Base-by-base conservation (phyloP, 2,329 filamentous ascomycete species). In the Gremmenia infestans region DNA sequence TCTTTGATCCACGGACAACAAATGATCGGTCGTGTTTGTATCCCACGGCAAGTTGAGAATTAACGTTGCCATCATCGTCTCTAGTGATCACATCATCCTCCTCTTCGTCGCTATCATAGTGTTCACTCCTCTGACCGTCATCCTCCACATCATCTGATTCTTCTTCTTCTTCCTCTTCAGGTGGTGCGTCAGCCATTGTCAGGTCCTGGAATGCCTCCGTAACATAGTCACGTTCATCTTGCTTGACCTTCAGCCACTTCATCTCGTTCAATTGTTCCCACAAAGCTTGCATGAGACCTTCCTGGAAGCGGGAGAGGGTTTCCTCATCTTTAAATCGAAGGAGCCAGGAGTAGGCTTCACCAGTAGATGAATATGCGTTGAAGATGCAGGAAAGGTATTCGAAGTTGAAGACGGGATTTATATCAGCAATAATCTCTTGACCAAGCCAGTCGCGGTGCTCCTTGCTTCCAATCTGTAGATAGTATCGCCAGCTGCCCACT, bases 351-450 rank as follows among this genome's bases (percentile, higher is more conserved):
- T 92, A 95, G 4, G 94, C 93, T 1, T 88, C 89, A 2, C 92
- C 91, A 72, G 97, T 90, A 37, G 86, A 81, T 14, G 88, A 82
- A 71, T 96, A 97, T 70, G 97, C 91, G 68, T 99, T 99, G 81
- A 99, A 99, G 68, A 99, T 97, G 71, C 97, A 97, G 0, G 93
- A 97, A n/a, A 96, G 79, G 67, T 93, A 97, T 72, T 99, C 94
- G 63, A 97, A 97, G 74, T 97, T 97, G 78, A 97, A 99, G 19
- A 99, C 92, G 0, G 94, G 94, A 66, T 97, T 97, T 72, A 97
- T 91, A 65, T 99, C 94, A 6, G 90, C 87, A 32, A 91, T 79
- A 32, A 99, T 84, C 2, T 87, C 81, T 62, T 96, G 89, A 22
- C 91, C 91, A 2, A 99, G 78, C 90, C 91, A 97, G 53, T 92